Percentiles rank a stretch among this genome's conserved stretches.
Evolutionary conservation across 148 eudicot species (phyloP).

Genomic region (Vaccinium macrocarpon): DNA sequence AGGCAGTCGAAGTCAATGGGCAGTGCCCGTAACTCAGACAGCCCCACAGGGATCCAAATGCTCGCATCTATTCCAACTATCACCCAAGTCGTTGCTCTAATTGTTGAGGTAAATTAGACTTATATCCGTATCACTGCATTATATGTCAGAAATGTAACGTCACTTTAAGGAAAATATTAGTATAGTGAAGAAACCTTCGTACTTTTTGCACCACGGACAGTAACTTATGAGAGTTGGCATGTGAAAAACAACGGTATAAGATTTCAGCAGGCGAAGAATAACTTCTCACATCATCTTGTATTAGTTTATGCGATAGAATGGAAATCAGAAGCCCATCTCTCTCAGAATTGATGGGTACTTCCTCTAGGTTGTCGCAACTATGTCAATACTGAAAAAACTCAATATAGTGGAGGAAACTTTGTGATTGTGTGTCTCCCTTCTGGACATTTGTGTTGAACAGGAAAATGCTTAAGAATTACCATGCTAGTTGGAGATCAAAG

Average conservation of each 20-base stretch:
- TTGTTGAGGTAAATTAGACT: too few species aligned
- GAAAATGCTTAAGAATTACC: neutral
- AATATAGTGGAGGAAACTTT: neutral
- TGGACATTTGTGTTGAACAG: neutral
- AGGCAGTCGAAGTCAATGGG: too few species aligned
- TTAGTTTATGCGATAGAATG: neutral
- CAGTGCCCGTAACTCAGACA: too few species aligned
- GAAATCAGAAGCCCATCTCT: neutral
- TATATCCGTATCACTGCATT: too few species aligned
- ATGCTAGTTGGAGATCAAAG: neutral
- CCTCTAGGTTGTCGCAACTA: neutral
- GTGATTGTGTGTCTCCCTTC: neutral
- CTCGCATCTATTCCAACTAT: too few species aligned
- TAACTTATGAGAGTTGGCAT: neutral
- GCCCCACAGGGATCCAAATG: too few species aligned
- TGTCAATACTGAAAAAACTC: neutral
- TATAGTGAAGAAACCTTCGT: neutral
- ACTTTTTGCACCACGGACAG: neutral
- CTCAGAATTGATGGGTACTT: neutral
- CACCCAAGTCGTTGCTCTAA: too few species aligned
- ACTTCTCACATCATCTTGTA: neutral
- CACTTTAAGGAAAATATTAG: neutral
- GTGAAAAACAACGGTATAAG: neutral
- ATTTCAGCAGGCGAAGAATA: neutral
- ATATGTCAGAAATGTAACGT: too few species aligned